phyloP scores from a whole-genome alignment of 345 rosid species.

The Salix exigua region DNA sequence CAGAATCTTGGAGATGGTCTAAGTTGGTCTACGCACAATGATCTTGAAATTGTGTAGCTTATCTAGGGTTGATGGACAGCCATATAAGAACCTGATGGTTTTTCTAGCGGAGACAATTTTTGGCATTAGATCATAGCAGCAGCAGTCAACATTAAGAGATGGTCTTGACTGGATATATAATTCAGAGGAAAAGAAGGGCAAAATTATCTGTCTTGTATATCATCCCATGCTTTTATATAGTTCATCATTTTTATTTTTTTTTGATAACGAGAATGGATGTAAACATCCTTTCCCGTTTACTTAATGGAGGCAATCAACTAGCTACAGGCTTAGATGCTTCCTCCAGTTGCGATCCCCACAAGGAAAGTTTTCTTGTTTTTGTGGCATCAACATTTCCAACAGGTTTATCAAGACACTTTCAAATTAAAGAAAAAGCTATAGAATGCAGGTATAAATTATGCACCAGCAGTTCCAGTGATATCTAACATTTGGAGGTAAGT shows the following conservation, averaged over 20 bases:
- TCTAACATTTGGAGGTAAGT: too few relatives aligned
- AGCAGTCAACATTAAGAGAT: constrained; percentile 11
- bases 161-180: constrained; percentile 25
- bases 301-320: background rate
- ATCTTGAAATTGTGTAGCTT: constrained; percentile 19
- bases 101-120: constrained; percentile 16
- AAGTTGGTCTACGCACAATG: background rate
- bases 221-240: constrained; percentile 14
- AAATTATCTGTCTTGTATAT: constrained; percentile 23
- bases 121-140: constrained; percentile 34
- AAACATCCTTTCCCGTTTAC: background rate
- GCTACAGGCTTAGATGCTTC: background rate
- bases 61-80: constrained; percentile 4
- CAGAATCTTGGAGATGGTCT: constrained; percentile 86
- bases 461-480: too few relatives aligned
- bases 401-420: too few relatives aligned
- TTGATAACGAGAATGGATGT: background rate
- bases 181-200: background rate
- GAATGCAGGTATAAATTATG: too few relatives aligned
- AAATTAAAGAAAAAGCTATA: too few relatives aligned
- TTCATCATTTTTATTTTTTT: background rate
- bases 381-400: background rate
- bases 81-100: constrained; percentile 10
- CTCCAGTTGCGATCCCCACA: background rate
- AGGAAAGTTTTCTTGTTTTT: background rate